Evolutionary conservation across 306 rosid genomes (phyloP), one percentile per base, ranked within the genome.

Genomic region (Geum urbanum): DNA sequence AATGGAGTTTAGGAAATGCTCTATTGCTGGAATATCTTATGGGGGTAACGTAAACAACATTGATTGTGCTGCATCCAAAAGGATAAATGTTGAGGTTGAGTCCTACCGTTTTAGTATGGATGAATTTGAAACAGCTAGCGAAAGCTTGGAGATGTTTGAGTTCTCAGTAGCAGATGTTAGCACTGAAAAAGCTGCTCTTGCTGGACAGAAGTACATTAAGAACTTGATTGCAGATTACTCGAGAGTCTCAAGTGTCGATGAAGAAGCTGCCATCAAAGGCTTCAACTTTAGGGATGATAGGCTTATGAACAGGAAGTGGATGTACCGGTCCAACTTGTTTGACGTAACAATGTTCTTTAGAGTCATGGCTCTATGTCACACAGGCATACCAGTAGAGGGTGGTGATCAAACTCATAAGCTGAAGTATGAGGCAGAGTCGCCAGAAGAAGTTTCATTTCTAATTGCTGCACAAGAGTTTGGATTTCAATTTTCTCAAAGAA

Each of bases 1-100:
- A 55, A 79, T 79, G 83, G 80, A 79, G 37, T 79, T 79, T 48
- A 59, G 53, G 60, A 79, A 79, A 71, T 79, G 83, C 59, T 79
- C 80, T 20, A 71, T 79, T 50, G 83, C 83, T n/a, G 83, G 83
- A 52, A 18, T 53, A 45, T 66, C 79, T 15, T 79, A 71, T 79
- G 83, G 83, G 58, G 56, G 74, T 44, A 58, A 60, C 60, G 8
- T 45, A 5, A 79, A 59, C 19, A 67, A 79, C 54, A 74, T 79
- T 0, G 78, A 79, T 41, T 37, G 4, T 40, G 79, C 70, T 32
- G 83, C 78, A 24, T 69, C 79, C 1, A 48, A 41, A 66, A 59
- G 72, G 60, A 78, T 78, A 77, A 67, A 59, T 67, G 66, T 41
- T 52, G 71, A 73, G 39, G n/a, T 52, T 61, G 72, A 69, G 56